Percentiles rank a stretch among this genome's conserved stretches.
phyloP scores from a whole-genome alignment of 2,329 filamentous ascomycete species.

The Sclerotinia glacialis region DNA sequence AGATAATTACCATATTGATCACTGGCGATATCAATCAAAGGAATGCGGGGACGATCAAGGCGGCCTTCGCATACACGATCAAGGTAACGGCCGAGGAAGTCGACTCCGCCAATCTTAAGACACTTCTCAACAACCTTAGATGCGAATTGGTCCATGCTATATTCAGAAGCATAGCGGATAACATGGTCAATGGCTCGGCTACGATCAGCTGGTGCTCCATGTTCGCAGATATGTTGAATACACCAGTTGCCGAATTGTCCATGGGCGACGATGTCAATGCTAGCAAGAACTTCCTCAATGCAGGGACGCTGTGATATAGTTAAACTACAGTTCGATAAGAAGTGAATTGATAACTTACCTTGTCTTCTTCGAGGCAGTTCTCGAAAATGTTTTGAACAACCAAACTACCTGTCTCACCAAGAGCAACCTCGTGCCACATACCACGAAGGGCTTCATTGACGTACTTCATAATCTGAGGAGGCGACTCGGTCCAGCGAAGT shows the following conservation, averaged over 20 bases:
- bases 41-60: constrained; percentile 87
- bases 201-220: constrained; percentile 85
- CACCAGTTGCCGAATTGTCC: constrained; percentile 99
- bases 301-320: constrained; percentile 72
- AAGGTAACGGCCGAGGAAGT: constrained; percentile 90
- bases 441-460: constrained; percentile 92
- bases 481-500: constrained; percentile 89
- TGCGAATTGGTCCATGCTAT: constrained; percentile 98
- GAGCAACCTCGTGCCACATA: constrained; percentile 98
- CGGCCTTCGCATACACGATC: constrained; percentile 91
- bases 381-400: constrained; percentile 99
- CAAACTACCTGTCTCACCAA: constrained; percentile 94
- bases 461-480: constrained; percentile 96
- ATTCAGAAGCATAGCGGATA: constrained; percentile 87
- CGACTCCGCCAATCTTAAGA: constrained; percentile 87
- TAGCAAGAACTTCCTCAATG: constrained; percentile 91
- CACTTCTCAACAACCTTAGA: constrained; percentile 99
- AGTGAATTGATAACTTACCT: constrained; percentile 55
- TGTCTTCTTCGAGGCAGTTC: constrained; percentile 97
- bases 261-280: constrained; percentile 94
- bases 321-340: constrained; percentile 23
- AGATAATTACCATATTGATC: constrained; percentile 99
- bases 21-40: constrained; percentile 94
- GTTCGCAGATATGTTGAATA: constrained; percentile 98
- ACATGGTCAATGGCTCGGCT: constrained; percentile 94